These are phyloP conservation scores for Kwoniella sp. DNA, from an alignment of 768 basidiomycete genomes.

Conservation along the genomic window DNA sequence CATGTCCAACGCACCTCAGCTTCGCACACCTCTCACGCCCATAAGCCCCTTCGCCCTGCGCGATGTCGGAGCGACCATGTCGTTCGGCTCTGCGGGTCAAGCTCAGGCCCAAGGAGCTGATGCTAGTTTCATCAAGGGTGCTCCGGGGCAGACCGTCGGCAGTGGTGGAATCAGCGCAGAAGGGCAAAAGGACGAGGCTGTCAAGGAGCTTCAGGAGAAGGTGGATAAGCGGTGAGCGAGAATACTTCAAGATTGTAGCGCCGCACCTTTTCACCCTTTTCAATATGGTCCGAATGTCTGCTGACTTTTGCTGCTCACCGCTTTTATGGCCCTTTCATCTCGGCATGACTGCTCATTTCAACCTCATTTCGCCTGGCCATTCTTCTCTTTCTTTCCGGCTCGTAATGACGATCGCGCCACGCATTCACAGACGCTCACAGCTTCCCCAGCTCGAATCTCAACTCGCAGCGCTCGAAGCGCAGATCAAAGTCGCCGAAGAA, in stretches of 20 bases:
- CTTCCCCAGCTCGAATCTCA: conserved; percentile 41
- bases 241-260: neutral
- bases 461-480: conserved; percentile 38
- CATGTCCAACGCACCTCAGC: neutral
- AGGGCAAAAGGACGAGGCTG: conserved; percentile 22
- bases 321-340: too few species aligned
- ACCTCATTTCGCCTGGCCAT: neutral
- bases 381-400: neutral
- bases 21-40: neutral
- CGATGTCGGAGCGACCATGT: neutral
- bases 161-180: conserved; percentile 30
- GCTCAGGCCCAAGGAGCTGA: conserved; percentile 9
- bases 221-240: conserved; percentile 42
- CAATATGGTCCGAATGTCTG: neutral
- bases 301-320: too few species aligned
- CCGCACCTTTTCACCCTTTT: neutral
- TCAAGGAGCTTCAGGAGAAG: conserved; percentile 41
- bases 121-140: neutral
- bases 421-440: conserved; percentile 30
- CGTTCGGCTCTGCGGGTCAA: conserved; percentile 41
- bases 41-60: neutral
- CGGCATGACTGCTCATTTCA: too few species aligned
- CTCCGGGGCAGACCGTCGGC: neutral
- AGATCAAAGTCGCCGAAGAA: conserved; percentile 46
- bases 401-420: neutral